Conservation (phyloP, 257 asterid genomes). For the Nicotiana noctiflora region DNA sequence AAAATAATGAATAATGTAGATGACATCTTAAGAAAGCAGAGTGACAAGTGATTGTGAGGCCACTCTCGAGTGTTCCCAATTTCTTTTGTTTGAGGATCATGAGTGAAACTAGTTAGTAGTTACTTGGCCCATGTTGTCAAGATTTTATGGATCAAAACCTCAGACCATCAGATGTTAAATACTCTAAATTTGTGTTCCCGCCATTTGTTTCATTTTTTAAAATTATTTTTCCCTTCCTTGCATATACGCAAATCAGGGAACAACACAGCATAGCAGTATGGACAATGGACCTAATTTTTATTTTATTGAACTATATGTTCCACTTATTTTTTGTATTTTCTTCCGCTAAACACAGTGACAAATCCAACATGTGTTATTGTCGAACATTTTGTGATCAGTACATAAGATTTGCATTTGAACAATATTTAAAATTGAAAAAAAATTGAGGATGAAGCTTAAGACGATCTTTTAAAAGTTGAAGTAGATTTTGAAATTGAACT, state of each 20-base stretch:
- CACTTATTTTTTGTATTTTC: background rate
- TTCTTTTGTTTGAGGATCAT: too few relatives aligned
- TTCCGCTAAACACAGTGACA: too few relatives aligned
- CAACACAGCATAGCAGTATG: background rate
- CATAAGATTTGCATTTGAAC: background rate
- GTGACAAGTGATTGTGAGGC: background rate
- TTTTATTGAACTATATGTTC: too few relatives aligned
- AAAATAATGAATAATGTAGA: background rate
- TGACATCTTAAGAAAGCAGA: background rate
- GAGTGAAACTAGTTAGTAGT: too few relatives aligned
- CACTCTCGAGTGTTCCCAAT: slow-evolving; percentile 9
- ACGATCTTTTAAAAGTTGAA: background rate
- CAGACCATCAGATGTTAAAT: too few relatives aligned
- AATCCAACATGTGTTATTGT: too few relatives aligned
- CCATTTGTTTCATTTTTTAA: background rate
- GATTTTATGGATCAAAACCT: background rate
- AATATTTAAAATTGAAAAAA: too few relatives aligned
- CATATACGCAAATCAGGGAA: background rate
- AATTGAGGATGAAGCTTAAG: too few relatives aligned
- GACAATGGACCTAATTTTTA: background rate
- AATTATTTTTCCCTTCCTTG: background rate
- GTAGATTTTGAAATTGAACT: too few relatives aligned
- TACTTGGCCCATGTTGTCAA: slow-evolving; percentile 6
- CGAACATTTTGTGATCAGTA: too few relatives aligned
- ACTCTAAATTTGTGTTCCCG: too few relatives aligned